Evolutionary conservation across 2,329 filamentous ascomycete species (phyloP).

Genomic region (Phialophora verrucosa): DNA sequence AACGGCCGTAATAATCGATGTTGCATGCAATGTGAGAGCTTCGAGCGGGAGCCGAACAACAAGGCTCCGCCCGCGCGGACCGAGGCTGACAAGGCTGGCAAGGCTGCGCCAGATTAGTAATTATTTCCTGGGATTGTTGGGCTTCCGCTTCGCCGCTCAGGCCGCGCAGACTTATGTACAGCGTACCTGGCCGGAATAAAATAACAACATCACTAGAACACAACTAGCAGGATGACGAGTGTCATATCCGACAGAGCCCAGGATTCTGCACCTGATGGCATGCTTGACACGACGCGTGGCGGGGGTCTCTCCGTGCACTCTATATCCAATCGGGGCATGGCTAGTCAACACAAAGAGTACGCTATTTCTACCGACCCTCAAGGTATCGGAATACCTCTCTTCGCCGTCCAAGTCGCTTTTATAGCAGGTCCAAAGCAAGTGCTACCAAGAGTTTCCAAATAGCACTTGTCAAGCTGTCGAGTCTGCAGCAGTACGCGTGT

Average conservation of each 20-base stretch:
- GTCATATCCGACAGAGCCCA: too few species aligned
- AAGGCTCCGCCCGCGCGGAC: constrained; percentile 11
- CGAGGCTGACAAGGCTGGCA: constrained; percentile 17
- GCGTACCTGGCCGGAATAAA: not conserved
- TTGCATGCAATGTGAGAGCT: not conserved
- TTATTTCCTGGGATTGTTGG: not conserved
- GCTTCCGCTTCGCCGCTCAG: too few species aligned
- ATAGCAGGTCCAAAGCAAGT: not conserved
- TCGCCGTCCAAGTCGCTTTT: too few species aligned
- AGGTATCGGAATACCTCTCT: too few species aligned
- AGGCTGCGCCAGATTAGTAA: constrained; percentile 6
- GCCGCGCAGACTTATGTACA: too few species aligned
- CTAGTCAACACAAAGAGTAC: too few species aligned
- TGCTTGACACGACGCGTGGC: too few species aligned
- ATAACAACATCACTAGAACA: not conserved
- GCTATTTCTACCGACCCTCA: too few species aligned
- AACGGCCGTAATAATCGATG: constrained; percentile 14
- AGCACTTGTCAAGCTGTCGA: not conserved
- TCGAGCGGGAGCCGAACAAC: constrained; percentile 6
- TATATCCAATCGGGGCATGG: too few species aligned
- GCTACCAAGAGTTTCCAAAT: not conserved
- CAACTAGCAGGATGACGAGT: too few species aligned
- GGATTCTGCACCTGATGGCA: too few species aligned
- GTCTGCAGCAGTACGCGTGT: not conserved
- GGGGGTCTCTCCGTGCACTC: too few species aligned